A percentile compares a stretch with the other conserved stretches of the same genome.
Conservation (phyloP, 2,329 filamentous ascomycete genomes). For the Penicillium olsonii region DNA sequence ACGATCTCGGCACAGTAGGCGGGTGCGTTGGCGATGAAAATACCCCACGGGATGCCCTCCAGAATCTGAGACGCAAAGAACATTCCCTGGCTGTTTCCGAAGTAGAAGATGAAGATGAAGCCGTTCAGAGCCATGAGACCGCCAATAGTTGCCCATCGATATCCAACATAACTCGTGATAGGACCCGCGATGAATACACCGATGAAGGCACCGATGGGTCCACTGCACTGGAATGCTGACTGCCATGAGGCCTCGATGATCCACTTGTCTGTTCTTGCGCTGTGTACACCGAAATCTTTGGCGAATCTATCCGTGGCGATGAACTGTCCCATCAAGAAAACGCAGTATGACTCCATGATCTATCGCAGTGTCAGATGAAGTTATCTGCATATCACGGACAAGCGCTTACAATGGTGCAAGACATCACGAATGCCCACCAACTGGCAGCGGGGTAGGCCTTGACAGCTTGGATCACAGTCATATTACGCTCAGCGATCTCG, state of each 20-base stretch:
- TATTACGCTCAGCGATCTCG: slow-evolving; percentile 56
- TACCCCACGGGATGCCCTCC: slow-evolving; percentile 65
- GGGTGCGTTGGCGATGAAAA: slow-evolving; percentile 66
- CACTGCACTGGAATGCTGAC: slow-evolving; percentile 57
- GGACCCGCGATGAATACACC: slow-evolving; percentile 53
- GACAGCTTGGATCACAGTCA: slow-evolving; percentile 50
- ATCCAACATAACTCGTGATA: slow-evolving; percentile 62
- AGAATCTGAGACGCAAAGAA: slow-evolving; percentile 59
- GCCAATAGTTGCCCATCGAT: slow-evolving; percentile 59
- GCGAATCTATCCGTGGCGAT: slow-evolving; percentile 54
- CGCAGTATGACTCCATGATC: slow-evolving; percentile 67
- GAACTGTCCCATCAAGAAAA: slow-evolving; percentile 64
- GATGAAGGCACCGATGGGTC: slow-evolving; percentile 54
- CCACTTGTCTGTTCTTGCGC: slow-evolving; percentile 19
- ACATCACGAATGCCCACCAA: slow-evolving; percentile 59
- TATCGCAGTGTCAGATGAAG: slow-evolving; percentile 33
- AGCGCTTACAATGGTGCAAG: slow-evolving; percentile 56
- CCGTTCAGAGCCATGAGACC: slow-evolving; percentile 55
- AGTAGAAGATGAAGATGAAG: slow-evolving; percentile 56
- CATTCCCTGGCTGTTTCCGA: slow-evolving; percentile 46
- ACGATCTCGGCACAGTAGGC: slow-evolving; percentile 65
- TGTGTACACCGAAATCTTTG: slow-evolving; percentile 48
- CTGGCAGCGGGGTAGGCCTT: slow-evolving; percentile 55
- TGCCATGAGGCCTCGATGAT: slow-evolving; percentile 60
- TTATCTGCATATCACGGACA: slow-evolving; percentile 17